phyloP scores from a whole-genome alignment of 1,284 basidiomycete species.

The Ustilago esculenta region DNA sequence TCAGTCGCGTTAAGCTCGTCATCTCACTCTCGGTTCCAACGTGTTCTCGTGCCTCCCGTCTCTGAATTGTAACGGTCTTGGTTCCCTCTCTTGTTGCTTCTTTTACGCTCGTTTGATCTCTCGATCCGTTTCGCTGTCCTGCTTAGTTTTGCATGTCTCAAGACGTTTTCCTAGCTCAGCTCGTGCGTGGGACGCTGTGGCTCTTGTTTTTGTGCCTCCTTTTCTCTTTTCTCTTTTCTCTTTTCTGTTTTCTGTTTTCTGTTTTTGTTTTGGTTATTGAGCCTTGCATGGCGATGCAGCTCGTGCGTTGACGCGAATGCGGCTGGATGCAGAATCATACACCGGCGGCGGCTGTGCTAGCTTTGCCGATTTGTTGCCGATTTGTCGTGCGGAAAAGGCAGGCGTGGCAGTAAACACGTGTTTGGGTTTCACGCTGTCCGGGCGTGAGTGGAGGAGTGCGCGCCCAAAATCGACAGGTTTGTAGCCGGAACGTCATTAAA shows the following conservation, averaged over 20 bases:
- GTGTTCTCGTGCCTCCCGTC: background rate
- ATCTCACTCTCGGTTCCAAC: background rate
- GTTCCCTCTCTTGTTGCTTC: background rate
- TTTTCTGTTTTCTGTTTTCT: background rate
- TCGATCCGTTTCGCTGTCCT: background rate
- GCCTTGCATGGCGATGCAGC: background rate
- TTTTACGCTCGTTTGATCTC: no score
- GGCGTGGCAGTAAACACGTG: no score
- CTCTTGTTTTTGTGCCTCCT: background rate
- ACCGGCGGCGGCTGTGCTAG: conserved; percentile 16
- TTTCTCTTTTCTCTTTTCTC: background rate
- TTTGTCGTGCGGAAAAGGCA: no score
- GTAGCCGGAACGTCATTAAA: no score
- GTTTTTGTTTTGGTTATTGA: background rate
- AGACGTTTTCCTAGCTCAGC: conserved; percentile 7
- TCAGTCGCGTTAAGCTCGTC: conserved; percentile 30
- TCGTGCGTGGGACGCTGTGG: conserved; percentile 9
- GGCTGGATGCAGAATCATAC: background rate
- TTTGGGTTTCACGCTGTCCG: no score
- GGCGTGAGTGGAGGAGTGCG: no score
- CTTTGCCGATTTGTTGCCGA: conserved; percentile 5
- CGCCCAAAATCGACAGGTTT: background rate
- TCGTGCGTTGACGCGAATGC: background rate
- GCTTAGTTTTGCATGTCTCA: no score
- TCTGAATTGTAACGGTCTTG: conserved; percentile 13